These are phyloP conservation scores for Exserohilum turcica DNA, from an alignment of 2,329 filamentous ascomycete species.

Conservation along the genomic window DNA sequence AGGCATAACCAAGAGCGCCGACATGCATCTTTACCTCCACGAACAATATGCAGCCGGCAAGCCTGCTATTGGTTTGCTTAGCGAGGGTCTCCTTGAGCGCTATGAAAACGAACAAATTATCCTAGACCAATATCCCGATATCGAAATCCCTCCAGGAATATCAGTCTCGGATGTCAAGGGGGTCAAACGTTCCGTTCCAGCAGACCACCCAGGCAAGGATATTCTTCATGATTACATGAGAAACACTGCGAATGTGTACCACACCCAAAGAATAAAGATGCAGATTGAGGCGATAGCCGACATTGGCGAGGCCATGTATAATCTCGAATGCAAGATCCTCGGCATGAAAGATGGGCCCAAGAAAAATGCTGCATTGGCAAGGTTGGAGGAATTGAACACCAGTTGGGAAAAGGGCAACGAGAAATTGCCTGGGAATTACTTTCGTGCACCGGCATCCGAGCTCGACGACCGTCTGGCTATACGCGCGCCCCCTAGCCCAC, in stretches of 20 bases:
- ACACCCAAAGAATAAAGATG: constrained; percentile 5
- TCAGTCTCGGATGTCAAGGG: background rate
- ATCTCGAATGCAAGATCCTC: constrained; percentile 36
- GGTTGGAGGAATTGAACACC: constrained; percentile 45
- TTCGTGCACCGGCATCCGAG: constrained; percentile 11
- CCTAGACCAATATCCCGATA: constrained; percentile 18
- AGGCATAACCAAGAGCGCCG: constrained; percentile 13
- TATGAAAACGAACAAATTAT: constrained; percentile 12
- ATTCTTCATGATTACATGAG: constrained; percentile 5
- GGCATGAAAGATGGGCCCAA: constrained; percentile 25
- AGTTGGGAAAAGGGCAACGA: constrained; percentile 12
- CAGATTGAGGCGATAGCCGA: constrained; percentile 26
- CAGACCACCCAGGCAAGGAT: constrained; percentile 13
- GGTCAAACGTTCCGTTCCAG: background rate
- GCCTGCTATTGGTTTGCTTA: constrained; percentile 25
- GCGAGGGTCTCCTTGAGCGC: constrained; percentile 12
- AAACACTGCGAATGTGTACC: constrained; percentile 5
- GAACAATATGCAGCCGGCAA: constrained; percentile 28
- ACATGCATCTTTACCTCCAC: constrained; percentile 29
- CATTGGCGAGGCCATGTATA: constrained; percentile 34
- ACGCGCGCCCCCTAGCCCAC: constrained; percentile 23
- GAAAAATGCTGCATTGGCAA: constrained; percentile 35
- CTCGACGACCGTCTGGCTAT: constrained; percentile 39
- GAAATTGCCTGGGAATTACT: constrained; percentile 9
- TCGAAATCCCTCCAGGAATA: constrained; percentile 9